Conservation (phyloP, 2,329 filamentous ascomycete species). For the Coniochaeta prunicola region DNA sequence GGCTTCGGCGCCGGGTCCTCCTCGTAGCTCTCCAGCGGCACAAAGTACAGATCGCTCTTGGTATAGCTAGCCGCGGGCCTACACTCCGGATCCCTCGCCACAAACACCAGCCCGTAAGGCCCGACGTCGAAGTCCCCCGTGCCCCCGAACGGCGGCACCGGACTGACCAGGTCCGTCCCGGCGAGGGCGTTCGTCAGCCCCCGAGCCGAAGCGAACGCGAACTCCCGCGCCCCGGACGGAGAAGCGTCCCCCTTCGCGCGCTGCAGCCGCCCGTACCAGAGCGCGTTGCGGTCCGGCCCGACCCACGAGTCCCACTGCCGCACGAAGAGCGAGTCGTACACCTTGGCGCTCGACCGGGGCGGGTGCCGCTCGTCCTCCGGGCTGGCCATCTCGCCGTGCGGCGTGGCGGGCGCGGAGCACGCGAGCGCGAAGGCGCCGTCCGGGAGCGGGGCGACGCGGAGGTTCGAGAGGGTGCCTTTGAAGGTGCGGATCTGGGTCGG, state of each 20-base stretch:
- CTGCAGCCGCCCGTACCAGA: slow-evolving; percentile 64
- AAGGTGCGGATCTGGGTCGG: slow-evolving; percentile 40
- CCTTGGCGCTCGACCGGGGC: slow-evolving; percentile 56
- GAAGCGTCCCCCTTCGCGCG: slow-evolving; percentile 29
- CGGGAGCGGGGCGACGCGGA: slow-evolving; percentile 48
- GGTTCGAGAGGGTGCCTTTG: slow-evolving; percentile 47
- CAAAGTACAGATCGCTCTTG: slow-evolving; percentile 73
- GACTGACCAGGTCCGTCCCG: slow-evolving; percentile 53
- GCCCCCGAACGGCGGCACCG: slow-evolving; percentile 72
- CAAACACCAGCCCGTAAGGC: slow-evolving; percentile 58
- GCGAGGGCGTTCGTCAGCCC: slow-evolving; percentile 58
- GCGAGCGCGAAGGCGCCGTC: slow-evolving; percentile 43
- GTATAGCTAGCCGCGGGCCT: slow-evolving; percentile 70
- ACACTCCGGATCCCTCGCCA: slow-evolving; percentile 62
- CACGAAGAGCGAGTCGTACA: slow-evolving; percentile 70
- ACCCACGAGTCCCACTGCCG: slow-evolving; percentile 80
- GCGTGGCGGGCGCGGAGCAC: slow-evolving; percentile 57
- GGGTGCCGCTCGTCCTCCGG: slow-evolving; percentile 51
- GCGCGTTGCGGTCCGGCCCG: slow-evolving; percentile 58
- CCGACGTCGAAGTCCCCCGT: slow-evolving; percentile 74
- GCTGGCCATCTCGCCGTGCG: slow-evolving; percentile 64
- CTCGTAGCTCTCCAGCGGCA: slow-evolving; percentile 55
- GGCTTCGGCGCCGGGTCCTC: slow-evolving; percentile 42
- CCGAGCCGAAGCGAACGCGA: slow-evolving; percentile 28
- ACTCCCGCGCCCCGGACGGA: slow-evolving; percentile 21